These are phyloP conservation scores for Echria macrotheca DNA, from an alignment of 495 filamentous ascomycete species.

Conservation along the genomic window DNA sequence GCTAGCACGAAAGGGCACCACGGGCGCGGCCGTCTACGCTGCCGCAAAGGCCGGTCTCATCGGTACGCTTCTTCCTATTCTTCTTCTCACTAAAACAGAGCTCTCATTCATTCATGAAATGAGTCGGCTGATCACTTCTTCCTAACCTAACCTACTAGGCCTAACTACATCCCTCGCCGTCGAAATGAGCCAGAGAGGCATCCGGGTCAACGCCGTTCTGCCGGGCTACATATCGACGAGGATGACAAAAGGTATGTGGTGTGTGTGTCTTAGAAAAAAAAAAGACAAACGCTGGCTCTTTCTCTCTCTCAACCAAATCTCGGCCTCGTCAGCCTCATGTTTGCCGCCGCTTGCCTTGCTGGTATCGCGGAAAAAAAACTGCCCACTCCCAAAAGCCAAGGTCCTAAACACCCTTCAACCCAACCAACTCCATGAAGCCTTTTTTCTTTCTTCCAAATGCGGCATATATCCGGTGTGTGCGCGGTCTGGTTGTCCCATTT, in stretches of 20 bases:
- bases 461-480: too few species aligned
- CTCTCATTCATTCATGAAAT: constrained; percentile 3
- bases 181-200: constrained; percentile 51
- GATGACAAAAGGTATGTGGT: constrained; percentile 62
- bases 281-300: too few species aligned
- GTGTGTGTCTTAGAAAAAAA: background rate
- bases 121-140: background rate
- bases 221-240: constrained; percentile 77
- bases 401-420: too few species aligned
- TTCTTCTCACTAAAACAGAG: background rate
- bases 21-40: constrained; percentile 66
- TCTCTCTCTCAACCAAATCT: too few species aligned
- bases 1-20: constrained; percentile 56
- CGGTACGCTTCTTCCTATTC: constrained; percentile 34
- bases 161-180: constrained; percentile 65
- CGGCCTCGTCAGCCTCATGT: too few species aligned
- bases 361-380: too few species aligned
- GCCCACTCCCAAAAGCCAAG: too few species aligned
- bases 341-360: too few species aligned
- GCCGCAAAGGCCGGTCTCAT: constrained; percentile 76
- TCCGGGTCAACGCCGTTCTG: constrained; percentile 75
- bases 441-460: too few species aligned
- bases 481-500: background rate
- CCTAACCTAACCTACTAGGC: constrained; percentile 32
- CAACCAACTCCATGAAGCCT: too few species aligned